Conservation (phyloP, 352 stramenopile species). For the Phytophthora cactorum region DNA sequence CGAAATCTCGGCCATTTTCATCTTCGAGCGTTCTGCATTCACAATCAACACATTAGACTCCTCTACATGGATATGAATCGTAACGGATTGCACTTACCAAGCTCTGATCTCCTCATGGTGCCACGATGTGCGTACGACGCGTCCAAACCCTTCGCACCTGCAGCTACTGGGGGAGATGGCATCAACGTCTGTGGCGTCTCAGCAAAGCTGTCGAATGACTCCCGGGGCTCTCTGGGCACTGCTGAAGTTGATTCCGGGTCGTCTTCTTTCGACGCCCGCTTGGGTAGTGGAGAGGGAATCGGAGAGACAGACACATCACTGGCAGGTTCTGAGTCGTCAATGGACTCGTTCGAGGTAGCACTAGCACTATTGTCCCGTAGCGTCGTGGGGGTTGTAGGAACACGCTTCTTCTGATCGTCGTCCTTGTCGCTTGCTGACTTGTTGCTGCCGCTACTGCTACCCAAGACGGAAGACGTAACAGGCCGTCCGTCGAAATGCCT, state of each 20-base stretch:
- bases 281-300: slow-evolving; percentile 22
- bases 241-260: slow-evolving; percentile 23
- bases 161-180: slow-evolving; percentile 5
- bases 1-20: slow-evolving; percentile 29
- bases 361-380: slow-evolving; percentile 38
- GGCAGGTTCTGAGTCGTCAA: slow-evolving; percentile 44
- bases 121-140: slow-evolving; percentile 32
- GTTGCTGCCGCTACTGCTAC: slow-evolving; percentile 32
- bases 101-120: slow-evolving; percentile 41
- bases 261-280: slow-evolving; percentile 39
- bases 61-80: slow-evolving; percentile 1
- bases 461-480: slow-evolving; percentile 16
- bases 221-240: slow-evolving; percentile 2
- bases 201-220: slow-evolving; percentile 26
- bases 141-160: slow-evolving; percentile 21
- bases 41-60: slow-evolving; percentile 23
- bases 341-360: slow-evolving; percentile 49
- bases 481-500: slow-evolving; percentile 34
- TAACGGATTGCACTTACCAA: slow-evolving; percentile 33
- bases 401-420: slow-evolving; percentile 27
- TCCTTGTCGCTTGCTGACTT: slow-evolving; percentile 31
- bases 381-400: slow-evolving; percentile 10
- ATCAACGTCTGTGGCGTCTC: slow-evolving; percentile 10
- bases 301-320: slow-evolving; percentile 44
- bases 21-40: slow-evolving; percentile 33